phyloP scores from a whole-genome alignment of 805 yeast species.

The Blastobotrys peoriensis region DNA sequence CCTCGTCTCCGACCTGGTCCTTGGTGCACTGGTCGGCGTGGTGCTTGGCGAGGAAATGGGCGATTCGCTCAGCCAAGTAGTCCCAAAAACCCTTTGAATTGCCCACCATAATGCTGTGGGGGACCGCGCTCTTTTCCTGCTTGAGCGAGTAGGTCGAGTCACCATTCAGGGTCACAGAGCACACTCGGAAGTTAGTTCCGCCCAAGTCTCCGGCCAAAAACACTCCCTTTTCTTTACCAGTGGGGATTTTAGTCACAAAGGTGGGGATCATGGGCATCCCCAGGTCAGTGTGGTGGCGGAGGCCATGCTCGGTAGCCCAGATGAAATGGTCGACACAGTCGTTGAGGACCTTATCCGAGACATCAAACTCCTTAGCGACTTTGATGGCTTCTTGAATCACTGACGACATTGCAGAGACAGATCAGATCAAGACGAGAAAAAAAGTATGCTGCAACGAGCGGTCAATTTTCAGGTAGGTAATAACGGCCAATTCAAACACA shows the following conservation, averaged over 20 bases:
- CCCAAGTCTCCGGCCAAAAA: slow-evolving; percentile 91
- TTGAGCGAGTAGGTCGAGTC: slow-evolving; percentile 66
- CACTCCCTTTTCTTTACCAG: slow-evolving; percentile 78
- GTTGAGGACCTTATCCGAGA: slow-evolving; percentile 19
- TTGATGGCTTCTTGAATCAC: slow-evolving; percentile 9
- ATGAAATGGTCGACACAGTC: slow-evolving; percentile 23
- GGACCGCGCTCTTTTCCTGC: slow-evolving; percentile 75
- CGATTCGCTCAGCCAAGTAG: slow-evolving; percentile 67
- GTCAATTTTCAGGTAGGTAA: too few relatives aligned
- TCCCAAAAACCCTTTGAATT: slow-evolving; percentile 60
- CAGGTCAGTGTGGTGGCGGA: slow-evolving; percentile 21
- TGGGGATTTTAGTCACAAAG: slow-evolving; percentile 77
- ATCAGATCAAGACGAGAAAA: too few relatives aligned
- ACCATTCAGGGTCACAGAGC: slow-evolving; percentile 64
- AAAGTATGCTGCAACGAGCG: too few relatives aligned
- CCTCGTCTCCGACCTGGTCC: slow-evolving; percentile 17
- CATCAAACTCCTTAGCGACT: slow-evolving; percentile 19
- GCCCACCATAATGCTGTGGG: slow-evolving; percentile 65
- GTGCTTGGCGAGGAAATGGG: slow-evolving; percentile 57
- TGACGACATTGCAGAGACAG: neutral
- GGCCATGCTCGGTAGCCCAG: slow-evolving; percentile 24
- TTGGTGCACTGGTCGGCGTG: slow-evolving; percentile 43
- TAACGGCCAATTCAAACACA: too few relatives aligned
- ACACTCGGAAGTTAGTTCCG: slow-evolving; percentile 93
- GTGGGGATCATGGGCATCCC: slow-evolving; percentile 78